phyloP scores from a whole-genome alignment of 2,329 filamentous ascomycete genomes.

The Cryphonectria radicalis region DNA sequence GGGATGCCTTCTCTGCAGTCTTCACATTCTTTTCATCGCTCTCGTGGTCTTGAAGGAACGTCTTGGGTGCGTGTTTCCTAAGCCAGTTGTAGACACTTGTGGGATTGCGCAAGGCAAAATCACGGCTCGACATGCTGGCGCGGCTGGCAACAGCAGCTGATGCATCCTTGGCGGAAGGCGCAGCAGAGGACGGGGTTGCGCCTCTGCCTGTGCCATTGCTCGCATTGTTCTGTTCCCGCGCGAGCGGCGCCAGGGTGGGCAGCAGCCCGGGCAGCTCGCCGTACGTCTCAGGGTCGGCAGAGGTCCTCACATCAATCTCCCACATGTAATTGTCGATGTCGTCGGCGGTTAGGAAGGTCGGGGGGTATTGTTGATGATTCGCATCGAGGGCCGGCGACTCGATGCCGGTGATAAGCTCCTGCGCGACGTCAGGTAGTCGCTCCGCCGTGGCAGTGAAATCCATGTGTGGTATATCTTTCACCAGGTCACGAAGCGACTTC shows the following conservation, averaged over 20 bases:
- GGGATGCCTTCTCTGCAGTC: conserved; percentile 31
- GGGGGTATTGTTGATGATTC: conserved; percentile 59
- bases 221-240: conserved; percentile 40
- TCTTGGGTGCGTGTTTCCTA: conserved; percentile 79
- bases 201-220: conserved; percentile 44
- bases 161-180: conserved; percentile 42
- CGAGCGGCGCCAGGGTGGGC: conserved; percentile 57
- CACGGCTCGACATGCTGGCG: conserved; percentile 41
- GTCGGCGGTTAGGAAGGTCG: conserved; percentile 69
- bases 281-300: conserved; percentile 44
- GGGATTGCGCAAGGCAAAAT: conserved; percentile 72
- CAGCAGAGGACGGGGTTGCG: conserved; percentile 25
- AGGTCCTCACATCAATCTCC: conserved; percentile 60
- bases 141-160: conserved; percentile 48
- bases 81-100: conserved; percentile 97
- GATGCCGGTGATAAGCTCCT: conserved; percentile 51
- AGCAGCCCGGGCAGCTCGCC: conserved; percentile 39
- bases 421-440: conserved; percentile 62
- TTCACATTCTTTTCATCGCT: conserved; percentile 36
- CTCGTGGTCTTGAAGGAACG: conserved; percentile 80
- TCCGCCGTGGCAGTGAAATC: conserved; percentile 61
- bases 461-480: conserved; percentile 57
- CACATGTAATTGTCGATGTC: conserved; percentile 77
- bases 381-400: conserved; percentile 45
- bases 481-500: conserved; percentile 55